Conservation (phyloP, 2,329 filamentous ascomycete species). For the Colletotrichum sp. region DNA sequence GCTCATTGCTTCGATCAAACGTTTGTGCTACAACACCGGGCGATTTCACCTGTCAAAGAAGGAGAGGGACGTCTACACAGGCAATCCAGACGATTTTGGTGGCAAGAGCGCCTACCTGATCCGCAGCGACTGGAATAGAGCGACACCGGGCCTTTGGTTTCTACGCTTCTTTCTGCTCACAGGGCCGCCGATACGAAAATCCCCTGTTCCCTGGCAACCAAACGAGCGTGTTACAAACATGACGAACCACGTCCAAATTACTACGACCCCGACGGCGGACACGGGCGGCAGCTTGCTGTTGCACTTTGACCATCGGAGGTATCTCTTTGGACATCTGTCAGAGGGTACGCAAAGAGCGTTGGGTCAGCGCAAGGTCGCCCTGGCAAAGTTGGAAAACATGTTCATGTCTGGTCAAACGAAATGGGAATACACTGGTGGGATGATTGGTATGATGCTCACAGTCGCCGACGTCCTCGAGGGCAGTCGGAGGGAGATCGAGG, state of each 20-base stretch:
- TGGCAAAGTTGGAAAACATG: constrained; percentile 74
- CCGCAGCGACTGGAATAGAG: background rate
- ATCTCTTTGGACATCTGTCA: constrained; percentile 81
- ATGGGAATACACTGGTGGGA: constrained; percentile 80
- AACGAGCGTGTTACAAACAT: constrained; percentile 50
- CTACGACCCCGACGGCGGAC: constrained; percentile 86
- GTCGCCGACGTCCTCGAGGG: constrained; percentile 71
- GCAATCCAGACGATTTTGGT: background rate
- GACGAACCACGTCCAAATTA: constrained; percentile 75
- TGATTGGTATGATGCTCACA: constrained; percentile 85
- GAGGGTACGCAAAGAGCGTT: constrained; percentile 87
- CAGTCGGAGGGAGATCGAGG: constrained; percentile 44
- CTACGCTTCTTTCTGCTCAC: background rate
- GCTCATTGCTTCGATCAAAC: background rate
- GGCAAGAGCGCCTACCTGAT: background rate
- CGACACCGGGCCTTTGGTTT: background rate
- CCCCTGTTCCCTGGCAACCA: background rate
- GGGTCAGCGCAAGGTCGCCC: constrained; percentile 67
- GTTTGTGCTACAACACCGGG: background rate
- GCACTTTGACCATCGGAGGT: constrained; percentile 81
- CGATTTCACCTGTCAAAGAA: background rate
- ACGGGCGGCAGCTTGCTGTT: constrained; percentile 82
- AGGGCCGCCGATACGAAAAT: background rate
- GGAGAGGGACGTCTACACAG: background rate
- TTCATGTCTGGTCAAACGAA: constrained; percentile 81